phyloP scores from a whole-genome alignment of 2,329 filamentous ascomycete genomes.

The Pseudocercospora eumusae region DNA sequence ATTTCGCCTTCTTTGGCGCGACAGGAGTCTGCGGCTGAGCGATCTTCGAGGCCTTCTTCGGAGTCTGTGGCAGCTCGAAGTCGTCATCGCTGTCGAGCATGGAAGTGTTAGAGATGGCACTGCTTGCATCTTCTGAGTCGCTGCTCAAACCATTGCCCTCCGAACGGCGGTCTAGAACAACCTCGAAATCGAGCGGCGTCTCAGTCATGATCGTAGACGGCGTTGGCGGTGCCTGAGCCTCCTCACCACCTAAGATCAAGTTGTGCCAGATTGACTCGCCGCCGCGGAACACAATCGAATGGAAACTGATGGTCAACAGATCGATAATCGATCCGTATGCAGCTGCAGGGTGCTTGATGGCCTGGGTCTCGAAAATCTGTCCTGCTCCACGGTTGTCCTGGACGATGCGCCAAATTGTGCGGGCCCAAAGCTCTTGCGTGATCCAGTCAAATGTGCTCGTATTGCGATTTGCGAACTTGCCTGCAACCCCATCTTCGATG shows the following conservation, averaged over 20 bases:
- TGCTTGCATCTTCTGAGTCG: constrained; percentile 5
- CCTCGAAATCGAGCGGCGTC: neutral
- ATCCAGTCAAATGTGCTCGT: constrained; percentile 24
- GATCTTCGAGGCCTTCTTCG: neutral
- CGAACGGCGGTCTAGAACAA: constrained; percentile 9
- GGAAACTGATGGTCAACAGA: constrained; percentile 31
- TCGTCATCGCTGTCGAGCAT: neutral
- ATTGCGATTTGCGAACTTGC: constrained; percentile 12
- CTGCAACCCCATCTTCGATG: neutral
- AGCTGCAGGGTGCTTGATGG: constrained; percentile 24
- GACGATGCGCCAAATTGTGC: constrained; percentile 30
- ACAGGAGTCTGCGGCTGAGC: neutral
- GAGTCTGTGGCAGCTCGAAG: neutral
- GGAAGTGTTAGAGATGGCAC: neutral
- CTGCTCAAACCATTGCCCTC: neutral
- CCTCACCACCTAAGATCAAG: constrained; percentile 12
- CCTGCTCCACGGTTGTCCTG: constrained; percentile 24
- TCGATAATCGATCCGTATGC: constrained; percentile 31
- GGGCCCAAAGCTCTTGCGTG: constrained; percentile 32
- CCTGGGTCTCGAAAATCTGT: constrained; percentile 20
- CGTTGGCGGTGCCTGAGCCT: constrained; percentile 1
- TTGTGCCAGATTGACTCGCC: constrained; percentile 23
- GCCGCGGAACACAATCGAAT: constrained; percentile 29
- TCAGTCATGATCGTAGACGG: neutral
- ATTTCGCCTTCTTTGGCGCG: neutral